These are phyloP conservation scores for Didymella segeticola DNA, from an alignment of 2,329 filamentous ascomycete genomes.

Conservation along the genomic window DNA sequence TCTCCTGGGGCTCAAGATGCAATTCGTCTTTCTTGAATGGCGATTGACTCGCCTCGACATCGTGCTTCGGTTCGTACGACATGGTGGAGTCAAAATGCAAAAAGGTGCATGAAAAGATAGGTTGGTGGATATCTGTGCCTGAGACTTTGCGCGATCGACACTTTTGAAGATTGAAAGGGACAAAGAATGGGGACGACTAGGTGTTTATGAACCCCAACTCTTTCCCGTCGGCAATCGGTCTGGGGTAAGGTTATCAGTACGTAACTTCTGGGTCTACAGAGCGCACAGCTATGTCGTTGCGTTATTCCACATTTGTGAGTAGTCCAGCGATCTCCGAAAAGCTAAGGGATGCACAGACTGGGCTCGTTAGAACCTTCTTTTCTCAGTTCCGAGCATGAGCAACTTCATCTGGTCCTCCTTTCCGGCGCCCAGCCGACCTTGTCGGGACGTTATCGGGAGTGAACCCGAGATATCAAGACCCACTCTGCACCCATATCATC, in stretches of 20 bases:
- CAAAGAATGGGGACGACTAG: slow-evolving; percentile 3
- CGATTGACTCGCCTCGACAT: slow-evolving; percentile 2
- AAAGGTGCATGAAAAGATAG: background rate
- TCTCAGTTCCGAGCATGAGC: slow-evolving; percentile 1
- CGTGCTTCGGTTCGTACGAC: slow-evolving; percentile 17
- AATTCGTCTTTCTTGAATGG: slow-evolving; percentile 5
- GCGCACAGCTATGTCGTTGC: background rate
- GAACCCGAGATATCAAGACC: background rate
- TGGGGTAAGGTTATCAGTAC: slow-evolving; percentile 12
- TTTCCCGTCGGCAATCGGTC: background rate
- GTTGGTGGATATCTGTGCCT: background rate
- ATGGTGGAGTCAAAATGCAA: background rate
- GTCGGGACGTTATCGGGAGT: slow-evolving; percentile 1
- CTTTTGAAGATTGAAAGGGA: background rate
- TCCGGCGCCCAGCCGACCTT: slow-evolving; percentile 2
- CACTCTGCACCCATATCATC: background rate
- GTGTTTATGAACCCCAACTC: background rate
- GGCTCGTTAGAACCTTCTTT: background rate
- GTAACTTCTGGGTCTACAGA: slow-evolving; percentile 8
- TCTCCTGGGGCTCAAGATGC: slow-evolving; percentile 6
- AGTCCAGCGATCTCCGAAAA: background rate
- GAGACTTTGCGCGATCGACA: background rate
- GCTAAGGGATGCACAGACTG: slow-evolving; percentile 5
- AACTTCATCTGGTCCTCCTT: background rate
- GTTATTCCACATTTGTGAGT: background rate